Conservation (phyloP, 306 rosid species). For the Dryas drummondii region DNA sequence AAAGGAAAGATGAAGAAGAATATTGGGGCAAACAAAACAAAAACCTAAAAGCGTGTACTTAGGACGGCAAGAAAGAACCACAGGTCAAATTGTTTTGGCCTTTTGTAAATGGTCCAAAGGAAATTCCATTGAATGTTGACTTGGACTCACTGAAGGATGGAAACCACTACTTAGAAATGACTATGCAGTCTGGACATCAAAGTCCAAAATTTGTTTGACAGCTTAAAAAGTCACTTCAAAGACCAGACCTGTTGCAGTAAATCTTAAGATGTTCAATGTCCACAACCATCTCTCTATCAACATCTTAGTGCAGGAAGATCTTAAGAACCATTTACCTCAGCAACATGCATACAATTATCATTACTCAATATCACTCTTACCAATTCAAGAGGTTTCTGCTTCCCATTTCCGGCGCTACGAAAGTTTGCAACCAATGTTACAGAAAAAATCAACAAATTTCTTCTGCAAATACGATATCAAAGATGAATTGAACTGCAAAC, state of each 20-base stretch:
- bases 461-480: constrained; percentile 63
- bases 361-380: neutral
- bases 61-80: neutral
- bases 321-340: no score
- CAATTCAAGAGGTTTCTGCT: neutral
- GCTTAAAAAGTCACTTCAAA: no score
- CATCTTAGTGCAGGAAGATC: no score
- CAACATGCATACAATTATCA: no score
- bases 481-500: constrained; percentile 53
- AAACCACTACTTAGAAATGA: no score
- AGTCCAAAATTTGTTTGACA: no score
- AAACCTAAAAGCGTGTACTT: neutral
- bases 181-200: no score
- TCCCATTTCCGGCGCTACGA: constrained; percentile 9
- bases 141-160: neutral
- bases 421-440: constrained; percentile 6
- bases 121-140: neutral
- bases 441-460: constrained; percentile 36
- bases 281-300: no score
- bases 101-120: neutral
- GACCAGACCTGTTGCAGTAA: no score
- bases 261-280: no score
- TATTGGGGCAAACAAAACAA: no score
- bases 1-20: no score
- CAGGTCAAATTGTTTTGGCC: neutral